A percentile compares a stretch with the other conserved stretches of the same genome.
phyloP scores from a whole-genome alignment of 805 yeast genomes.

The Wickerhamomyces chambardii region DNA sequence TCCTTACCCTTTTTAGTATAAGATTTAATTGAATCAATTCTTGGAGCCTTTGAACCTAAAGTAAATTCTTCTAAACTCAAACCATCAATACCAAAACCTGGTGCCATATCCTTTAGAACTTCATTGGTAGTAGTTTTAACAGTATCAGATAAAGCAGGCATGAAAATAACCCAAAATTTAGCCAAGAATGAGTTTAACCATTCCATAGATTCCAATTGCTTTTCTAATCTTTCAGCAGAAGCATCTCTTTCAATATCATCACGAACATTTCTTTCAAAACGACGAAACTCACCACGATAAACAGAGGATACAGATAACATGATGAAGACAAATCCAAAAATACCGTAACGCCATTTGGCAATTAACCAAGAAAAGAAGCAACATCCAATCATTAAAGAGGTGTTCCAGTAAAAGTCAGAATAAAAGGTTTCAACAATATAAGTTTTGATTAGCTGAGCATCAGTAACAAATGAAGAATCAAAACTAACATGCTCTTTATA shows the following conservation, averaged over 20 bases:
- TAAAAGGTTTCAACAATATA: conserved; percentile 62
- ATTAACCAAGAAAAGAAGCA: conserved; percentile 65
- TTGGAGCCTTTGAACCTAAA: conserved; percentile 73
- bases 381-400: conserved; percentile 54
- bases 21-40: conserved; percentile 62
- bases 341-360: conserved; percentile 55
- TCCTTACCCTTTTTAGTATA: conserved; percentile 62
- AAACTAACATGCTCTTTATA: conserved; percentile 16
- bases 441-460: conserved; percentile 34
- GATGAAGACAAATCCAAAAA: conserved; percentile 53
- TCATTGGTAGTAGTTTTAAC: conserved; percentile 66
- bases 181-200: conserved; percentile 75
- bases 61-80: conserved; percentile 70
- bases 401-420: conserved; percentile 68
- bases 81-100: conserved; percentile 78
- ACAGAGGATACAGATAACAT: conserved; percentile 55
- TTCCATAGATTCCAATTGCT: conserved; percentile 62
- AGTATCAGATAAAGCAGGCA: conserved; percentile 77
- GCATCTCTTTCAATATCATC: conserved; percentile 67
- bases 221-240: conserved; percentile 55
- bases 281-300: conserved; percentile 63
- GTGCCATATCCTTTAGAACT: conserved; percentile 59
- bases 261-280: conserved; percentile 64
- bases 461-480: conserved; percentile 13
- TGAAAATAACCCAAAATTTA: conserved; percentile 81